A percentile compares a stretch with the other conserved stretches of the same genome.
phyloP scores from a whole-genome alignment of 2,329 filamentous ascomycete genomes.

The Ceratocystis albifundus region DNA sequence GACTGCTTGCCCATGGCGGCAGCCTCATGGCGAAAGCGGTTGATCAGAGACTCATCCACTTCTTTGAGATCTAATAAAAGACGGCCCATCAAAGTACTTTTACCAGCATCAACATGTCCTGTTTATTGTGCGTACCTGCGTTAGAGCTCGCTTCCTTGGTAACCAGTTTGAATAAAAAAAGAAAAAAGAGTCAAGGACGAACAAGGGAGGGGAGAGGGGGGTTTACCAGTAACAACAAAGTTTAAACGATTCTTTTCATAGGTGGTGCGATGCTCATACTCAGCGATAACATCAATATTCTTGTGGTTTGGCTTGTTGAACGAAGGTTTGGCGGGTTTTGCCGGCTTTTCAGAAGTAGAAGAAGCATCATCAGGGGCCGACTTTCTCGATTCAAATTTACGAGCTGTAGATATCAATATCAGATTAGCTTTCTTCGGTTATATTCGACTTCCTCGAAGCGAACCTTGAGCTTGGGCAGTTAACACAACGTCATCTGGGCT shows the following conservation, averaged over 20 bases:
- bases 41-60: constrained; percentile 76
- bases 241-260: constrained; percentile 70
- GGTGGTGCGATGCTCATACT: constrained; percentile 54
- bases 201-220: constrained; percentile 26
- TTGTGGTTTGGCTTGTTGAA: constrained; percentile 53
- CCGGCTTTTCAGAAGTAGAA: background rate
- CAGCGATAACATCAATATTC: constrained; percentile 71
- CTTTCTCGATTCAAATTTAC: background rate
- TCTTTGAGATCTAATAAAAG: constrained; percentile 78
- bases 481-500: constrained; percentile 87
- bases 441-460: constrained; percentile 33
- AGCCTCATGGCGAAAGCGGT: constrained; percentile 78
- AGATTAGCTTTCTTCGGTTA: constrained; percentile 23
- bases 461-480: constrained; percentile 82
- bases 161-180: background rate
- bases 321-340: constrained; percentile 24
- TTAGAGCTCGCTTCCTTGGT: background rate
- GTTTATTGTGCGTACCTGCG: constrained; percentile 18
- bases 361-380: background rate
- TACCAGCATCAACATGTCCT: constrained; percentile 96
- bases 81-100: constrained; percentile 96
- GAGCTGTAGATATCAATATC: constrained; percentile 17
- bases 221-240: constrained; percentile 77
- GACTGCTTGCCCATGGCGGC: constrained; percentile 88
- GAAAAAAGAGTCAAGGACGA: constrained; percentile 18